Conservation (phyloP, 495 filamentous ascomycete species). For the Xylaria telfairii region DNA sequence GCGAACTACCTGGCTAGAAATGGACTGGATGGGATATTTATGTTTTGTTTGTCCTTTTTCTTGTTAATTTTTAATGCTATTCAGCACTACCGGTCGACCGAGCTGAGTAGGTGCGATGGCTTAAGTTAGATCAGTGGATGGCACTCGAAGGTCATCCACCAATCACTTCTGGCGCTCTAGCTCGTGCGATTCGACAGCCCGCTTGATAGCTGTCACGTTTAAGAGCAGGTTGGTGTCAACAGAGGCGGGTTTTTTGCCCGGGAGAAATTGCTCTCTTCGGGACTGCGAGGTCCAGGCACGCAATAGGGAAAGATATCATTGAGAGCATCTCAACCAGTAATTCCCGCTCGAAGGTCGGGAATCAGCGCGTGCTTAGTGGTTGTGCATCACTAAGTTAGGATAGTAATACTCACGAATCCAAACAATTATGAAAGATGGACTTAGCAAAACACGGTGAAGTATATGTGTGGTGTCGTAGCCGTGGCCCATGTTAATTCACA, state of each 20-base stretch:
- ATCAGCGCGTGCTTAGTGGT: neutral
- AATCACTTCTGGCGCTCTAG: neutral
- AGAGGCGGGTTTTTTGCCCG: neutral
- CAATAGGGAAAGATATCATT: neutral
- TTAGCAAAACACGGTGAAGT: neutral
- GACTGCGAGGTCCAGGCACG: neutral
- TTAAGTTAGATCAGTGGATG: neutral
- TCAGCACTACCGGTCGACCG: neutral
- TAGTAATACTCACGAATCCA: slow-evolving; percentile 13
- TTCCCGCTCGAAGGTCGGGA: neutral
- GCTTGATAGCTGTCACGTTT: neutral
- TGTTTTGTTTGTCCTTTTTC: slow-evolving; percentile 1
- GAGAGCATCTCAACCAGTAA: neutral
- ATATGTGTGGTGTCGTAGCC: neutral
- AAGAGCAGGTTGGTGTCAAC: neutral
- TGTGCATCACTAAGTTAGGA: slow-evolving; percentile 12
- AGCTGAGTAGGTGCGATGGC: neutral
- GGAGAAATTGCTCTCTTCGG: neutral
- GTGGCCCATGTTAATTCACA: neutral
- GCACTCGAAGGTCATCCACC: neutral
- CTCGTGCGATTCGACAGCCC: neutral
- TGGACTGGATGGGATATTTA: slow-evolving; percentile 21
- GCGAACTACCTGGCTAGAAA: slow-evolving; percentile 23
- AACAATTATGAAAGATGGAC: neutral
- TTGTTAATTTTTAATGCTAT: slow-evolving; percentile 24